These are phyloP conservation scores for Trypanosoma lewisi DNA, from an alignment of 208 protist species.

Conservation along the genomic window DNA sequence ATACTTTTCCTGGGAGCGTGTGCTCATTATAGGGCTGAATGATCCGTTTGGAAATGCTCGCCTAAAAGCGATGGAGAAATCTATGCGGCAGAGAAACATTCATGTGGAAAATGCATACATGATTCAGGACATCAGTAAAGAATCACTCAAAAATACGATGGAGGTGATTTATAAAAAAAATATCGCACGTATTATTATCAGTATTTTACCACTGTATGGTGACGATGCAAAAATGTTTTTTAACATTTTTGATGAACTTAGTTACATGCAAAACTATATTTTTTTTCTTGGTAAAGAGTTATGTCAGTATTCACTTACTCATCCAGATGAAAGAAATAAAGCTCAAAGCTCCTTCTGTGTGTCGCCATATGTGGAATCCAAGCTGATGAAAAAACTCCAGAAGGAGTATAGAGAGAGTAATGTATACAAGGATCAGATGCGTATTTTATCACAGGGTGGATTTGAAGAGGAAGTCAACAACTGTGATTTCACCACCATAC, in stretches of 20 bases:
- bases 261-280: constrained; percentile 76
- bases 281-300: constrained; percentile 68
- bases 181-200: constrained; percentile 60
- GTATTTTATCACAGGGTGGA: constrained; percentile 52
- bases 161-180: constrained; percentile 62
- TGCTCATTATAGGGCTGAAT: constrained; percentile 62
- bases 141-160: constrained; percentile 39
- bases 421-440: constrained; percentile 33
- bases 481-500: constrained; percentile 47
- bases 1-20: constrained; percentile 81
- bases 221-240: constrained; percentile 66
- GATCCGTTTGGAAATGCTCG: constrained; percentile 60
- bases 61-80: constrained; percentile 35
- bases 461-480: constrained; percentile 49
- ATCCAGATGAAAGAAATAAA: constrained; percentile 40
- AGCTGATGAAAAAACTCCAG: constrained; percentile 43
- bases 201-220: constrained; percentile 42
- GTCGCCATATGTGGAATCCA: constrained; percentile 40
- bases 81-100: constrained; percentile 64
- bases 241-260: constrained; percentile 39
- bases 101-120: constrained; percentile 68
- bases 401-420: constrained; percentile 27
- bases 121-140: constrained; percentile 31
- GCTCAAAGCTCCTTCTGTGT: constrained; percentile 83
- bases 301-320: constrained; percentile 48